Conservation (phyloP, 257 asterid genomes). For the Plantago ovata region DNA sequence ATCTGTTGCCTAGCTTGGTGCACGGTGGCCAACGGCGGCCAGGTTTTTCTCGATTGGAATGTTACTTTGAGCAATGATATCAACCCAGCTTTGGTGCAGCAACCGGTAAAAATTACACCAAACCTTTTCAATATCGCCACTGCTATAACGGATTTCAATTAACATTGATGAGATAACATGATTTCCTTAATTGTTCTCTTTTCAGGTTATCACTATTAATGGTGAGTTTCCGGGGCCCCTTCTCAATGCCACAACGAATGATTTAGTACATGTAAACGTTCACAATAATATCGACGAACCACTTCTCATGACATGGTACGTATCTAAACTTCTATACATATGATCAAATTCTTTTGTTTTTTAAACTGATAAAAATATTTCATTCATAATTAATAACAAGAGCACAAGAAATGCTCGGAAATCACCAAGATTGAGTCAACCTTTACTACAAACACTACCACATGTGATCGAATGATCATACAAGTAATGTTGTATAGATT, state of each 20-base stretch:
- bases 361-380: too few species aligned
- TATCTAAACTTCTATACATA: background rate
- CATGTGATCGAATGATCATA: too few species aligned
- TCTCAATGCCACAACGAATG: constrained; percentile 58
- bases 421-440: too few species aligned
- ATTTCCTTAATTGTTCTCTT: background rate
- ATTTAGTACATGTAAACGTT: constrained; percentile 50
- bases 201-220: constrained; percentile 62
- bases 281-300: constrained; percentile 65
- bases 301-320: constrained; percentile 71
- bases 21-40: constrained; percentile 30
- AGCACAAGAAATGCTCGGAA: too few species aligned
- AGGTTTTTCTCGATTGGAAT: constrained; percentile 53
- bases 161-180: too few species aligned
- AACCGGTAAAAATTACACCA: constrained; percentile 35
- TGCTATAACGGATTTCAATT: too few species aligned
- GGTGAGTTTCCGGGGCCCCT: constrained; percentile 79
- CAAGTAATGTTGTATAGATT: too few species aligned
- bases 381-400: too few species aligned
- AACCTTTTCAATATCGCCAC: too few species aligned
- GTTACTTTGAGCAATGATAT: constrained; percentile 34
- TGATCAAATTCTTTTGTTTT: too few species aligned
- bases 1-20: constrained; percentile 21
- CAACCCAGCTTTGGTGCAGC: constrained; percentile 35
- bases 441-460: too few species aligned